Evolutionary conservation across 2,329 filamentous ascomycete genomes (phyloP).

Genomic region (Penicillium brasilianum): DNA sequence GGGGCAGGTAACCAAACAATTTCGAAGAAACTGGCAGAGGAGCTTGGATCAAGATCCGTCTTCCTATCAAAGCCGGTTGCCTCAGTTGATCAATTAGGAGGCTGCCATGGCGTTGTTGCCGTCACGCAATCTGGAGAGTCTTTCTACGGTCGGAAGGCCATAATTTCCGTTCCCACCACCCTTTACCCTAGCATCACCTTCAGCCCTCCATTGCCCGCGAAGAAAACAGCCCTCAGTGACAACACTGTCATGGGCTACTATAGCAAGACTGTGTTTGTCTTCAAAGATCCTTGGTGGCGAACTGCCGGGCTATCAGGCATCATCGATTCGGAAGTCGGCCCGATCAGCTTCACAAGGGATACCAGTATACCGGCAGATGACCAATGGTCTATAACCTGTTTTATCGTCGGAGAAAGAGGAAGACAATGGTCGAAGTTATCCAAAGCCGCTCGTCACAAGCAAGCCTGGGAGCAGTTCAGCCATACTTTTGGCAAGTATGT

Average conservation of each 20-base stretch:
- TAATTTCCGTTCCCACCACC: slow-evolving; percentile 58
- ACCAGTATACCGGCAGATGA: slow-evolving; percentile 38
- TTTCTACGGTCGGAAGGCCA: slow-evolving; percentile 39
- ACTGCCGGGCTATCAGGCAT: slow-evolving; percentile 44
- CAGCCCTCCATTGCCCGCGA: slow-evolving; percentile 45
- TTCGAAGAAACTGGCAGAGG: slow-evolving; percentile 43
- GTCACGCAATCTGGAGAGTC: slow-evolving; percentile 7
- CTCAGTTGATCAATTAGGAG: slow-evolving; percentile 8
- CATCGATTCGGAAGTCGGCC: slow-evolving; percentile 45
- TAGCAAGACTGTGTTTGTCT: slow-evolving; percentile 49
- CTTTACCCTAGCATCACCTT: slow-evolving; percentile 55
- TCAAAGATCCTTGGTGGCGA: slow-evolving; percentile 47
- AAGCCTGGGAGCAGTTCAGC: slow-evolving; percentile 40
- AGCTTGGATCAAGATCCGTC: slow-evolving; percentile 39
- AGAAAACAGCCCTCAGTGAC: slow-evolving; percentile 35
- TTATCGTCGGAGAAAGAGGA: slow-evolving; percentile 45
- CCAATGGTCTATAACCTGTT: slow-evolving; percentile 46
- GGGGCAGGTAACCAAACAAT: slow-evolving; percentile 43
- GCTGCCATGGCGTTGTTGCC: slow-evolving; percentile 1
- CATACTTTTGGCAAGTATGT: slow-evolving; percentile 35
- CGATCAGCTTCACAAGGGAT: slow-evolving; percentile 47
- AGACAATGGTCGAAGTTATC: slow-evolving; percentile 40
- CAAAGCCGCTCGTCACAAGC: slow-evolving; percentile 27
- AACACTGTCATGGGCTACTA: slow-evolving; percentile 43
- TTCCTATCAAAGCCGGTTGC: slow-evolving; percentile 24